Evolutionary conservation across 805 yeast genomes (phyloP).

Genomic region (Myxozyma geophila): DNA sequence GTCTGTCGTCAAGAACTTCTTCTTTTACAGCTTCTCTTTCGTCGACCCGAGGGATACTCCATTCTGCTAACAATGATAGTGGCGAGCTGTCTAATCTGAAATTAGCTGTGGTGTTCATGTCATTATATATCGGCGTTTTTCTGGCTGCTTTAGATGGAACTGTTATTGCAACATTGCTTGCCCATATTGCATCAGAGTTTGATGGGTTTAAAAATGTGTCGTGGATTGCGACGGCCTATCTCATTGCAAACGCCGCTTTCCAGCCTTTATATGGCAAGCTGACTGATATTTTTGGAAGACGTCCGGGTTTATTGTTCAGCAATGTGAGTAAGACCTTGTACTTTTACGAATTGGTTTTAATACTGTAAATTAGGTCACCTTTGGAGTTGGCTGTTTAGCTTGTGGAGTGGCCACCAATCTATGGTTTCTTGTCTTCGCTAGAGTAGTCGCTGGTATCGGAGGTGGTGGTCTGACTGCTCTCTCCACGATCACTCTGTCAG

Average conservation of each 20-base stretch:
- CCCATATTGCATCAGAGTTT: constrained; percentile 63
- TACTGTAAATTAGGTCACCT: constrained; percentile 40
- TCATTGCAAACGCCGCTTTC: constrained; percentile 72
- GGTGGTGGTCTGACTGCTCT: constrained; percentile 75
- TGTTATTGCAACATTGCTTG: constrained; percentile 57
- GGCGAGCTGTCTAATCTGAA: constrained; percentile 21
- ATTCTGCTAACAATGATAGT: background rate
- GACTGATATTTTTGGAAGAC: constrained; percentile 60
- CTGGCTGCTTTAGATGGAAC: constrained; percentile 58
- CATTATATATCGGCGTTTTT: constrained; percentile 56
- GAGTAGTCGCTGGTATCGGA: constrained; percentile 79
- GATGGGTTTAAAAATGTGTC: constrained; percentile 57
- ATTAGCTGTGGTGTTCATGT: constrained; percentile 59
- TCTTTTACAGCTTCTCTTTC: constrained; percentile 24
- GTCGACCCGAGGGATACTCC: constrained; percentile 11
- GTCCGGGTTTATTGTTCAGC: constrained; percentile 51
- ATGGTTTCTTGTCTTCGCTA: constrained; percentile 39
- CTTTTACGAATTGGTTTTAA: no score
- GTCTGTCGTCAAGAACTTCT: constrained; percentile 24
- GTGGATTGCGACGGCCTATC: constrained; percentile 78
- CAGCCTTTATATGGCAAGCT: constrained; percentile 78
- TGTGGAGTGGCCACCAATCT: constrained; percentile 51
- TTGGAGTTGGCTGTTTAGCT: constrained; percentile 56
- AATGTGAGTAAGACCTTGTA: constrained; percentile 40
- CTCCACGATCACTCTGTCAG: constrained; percentile 69